Evolutionary conservation across 306 rosid species (phyloP).

Genomic region (Oxytropis ochrocephala): DNA sequence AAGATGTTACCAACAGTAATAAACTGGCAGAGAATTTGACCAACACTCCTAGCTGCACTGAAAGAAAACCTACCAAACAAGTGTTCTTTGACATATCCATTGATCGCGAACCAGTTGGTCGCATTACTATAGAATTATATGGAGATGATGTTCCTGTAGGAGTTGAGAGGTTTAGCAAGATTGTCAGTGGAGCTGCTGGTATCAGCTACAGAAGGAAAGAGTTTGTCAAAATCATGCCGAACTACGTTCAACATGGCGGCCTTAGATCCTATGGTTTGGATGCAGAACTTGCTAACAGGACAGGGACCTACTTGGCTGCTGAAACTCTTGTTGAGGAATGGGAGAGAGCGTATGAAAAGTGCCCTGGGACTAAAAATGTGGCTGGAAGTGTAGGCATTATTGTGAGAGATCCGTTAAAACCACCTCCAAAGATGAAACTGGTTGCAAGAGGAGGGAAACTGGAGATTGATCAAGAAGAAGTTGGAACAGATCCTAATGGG

Average conservation of each 20-base stretch:
- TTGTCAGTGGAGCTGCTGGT: conserved; percentile 85
- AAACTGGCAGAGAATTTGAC: conserved; percentile 16
- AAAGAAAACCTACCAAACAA: conserved; percentile 41
- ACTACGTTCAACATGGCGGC: conserved; percentile 68
- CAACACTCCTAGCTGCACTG: conserved; percentile 31
- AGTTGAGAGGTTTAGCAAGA: conserved; percentile 53
- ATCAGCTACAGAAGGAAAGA: conserved; percentile 86
- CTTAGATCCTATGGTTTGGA: conserved; percentile 82
- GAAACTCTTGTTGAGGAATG: conserved; percentile 58
- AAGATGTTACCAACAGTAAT: conserved; percentile 32
- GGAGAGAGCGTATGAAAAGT: conserved; percentile 45
- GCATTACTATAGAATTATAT: conserved; percentile 54
- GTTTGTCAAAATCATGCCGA: conserved; percentile 69
- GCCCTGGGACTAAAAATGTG: conserved; percentile 65
- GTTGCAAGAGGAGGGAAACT: conserved; percentile 78
- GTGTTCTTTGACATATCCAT: conserved; percentile 67
- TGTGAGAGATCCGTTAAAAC: conserved; percentile 79
- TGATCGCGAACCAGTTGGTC: conserved; percentile 67
- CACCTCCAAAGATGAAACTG: conserved; percentile 69
- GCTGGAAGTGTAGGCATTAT: conserved; percentile 72
- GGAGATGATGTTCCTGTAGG: conserved; percentile 58
- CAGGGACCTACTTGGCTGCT: conserved; percentile 45
- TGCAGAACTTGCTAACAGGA: conserved; percentile 49
- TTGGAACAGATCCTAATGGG: conserved; percentile 62
- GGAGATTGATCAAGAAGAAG: conserved; percentile 78